Percentiles rank a stretch among this genome's conserved stretches.
phyloP scores from a whole-genome alignment of 306 rosid species.

The Dryas drummondii region DNA sequence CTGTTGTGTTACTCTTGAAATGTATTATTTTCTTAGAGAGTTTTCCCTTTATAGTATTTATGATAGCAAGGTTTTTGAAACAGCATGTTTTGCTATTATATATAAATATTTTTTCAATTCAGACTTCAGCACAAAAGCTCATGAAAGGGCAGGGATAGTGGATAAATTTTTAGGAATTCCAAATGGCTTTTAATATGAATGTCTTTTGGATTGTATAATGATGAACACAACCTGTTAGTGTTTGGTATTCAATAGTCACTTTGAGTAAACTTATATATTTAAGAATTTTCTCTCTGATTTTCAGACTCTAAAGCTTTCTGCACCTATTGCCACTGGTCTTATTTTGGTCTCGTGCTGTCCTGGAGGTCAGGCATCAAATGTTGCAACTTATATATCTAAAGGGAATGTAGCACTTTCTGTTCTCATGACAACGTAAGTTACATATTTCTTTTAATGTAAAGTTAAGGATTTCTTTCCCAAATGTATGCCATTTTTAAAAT shows the following conservation, averaged over 20 bases:
- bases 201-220: background rate
- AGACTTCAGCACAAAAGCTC: background rate
- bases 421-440: constrained; percentile 87
- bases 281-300: constrained; percentile 27
- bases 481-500: background rate
- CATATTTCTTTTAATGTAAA: background rate
- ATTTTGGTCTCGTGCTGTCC: constrained; percentile 98
- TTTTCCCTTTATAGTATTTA: background rate
- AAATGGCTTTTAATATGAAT: background rate
- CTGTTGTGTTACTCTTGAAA: constrained; percentile 4
- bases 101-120: background rate
- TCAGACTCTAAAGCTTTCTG: constrained; percentile 84
- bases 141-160: too few species aligned
- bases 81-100: background rate
- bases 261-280: constrained; percentile 6
- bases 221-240: background rate
- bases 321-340: constrained; percentile 97
- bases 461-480: too few species aligned
- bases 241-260: background rate
- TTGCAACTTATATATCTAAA: constrained; percentile 88
- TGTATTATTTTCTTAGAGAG: background rate
- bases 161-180: too few species aligned
- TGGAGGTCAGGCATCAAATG: constrained; percentile 98
- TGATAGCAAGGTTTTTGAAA: background rate
- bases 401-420: constrained; percentile 97